A percentile compares a stretch with the other conserved stretches of the same genome.
Evolutionary conservation across 106 monocot genomes (phyloP).

Genomic region (Triglochin maritima): DNA sequence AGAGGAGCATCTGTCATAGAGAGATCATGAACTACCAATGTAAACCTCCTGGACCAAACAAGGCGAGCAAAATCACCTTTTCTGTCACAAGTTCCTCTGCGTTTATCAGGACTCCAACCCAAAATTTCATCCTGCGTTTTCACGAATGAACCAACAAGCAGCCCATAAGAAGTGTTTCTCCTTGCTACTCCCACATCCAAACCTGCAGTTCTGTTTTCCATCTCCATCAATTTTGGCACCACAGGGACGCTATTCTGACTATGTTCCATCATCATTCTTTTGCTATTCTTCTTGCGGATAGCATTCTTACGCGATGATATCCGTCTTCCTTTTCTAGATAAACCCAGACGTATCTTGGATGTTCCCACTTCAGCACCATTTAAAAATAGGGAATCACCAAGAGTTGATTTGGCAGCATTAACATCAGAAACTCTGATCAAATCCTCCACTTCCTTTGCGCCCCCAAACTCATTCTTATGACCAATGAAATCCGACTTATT

Average conservation of each 20-base stretch:
- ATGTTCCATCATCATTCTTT: constrained; percentile 14
- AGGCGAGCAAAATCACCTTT: constrained; percentile 48
- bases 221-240: constrained; percentile 11
- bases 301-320: constrained; percentile 12
- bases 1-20: constrained; percentile 89
- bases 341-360: constrained; percentile 17
- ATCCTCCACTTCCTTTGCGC: constrained; percentile 11
- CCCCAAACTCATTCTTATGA: constrained; percentile 16
- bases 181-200: constrained; percentile 43
- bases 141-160: constrained; percentile 71
- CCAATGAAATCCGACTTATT: constrained; percentile 31
- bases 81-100: constrained; percentile 59
- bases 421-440: constrained; percentile 7
- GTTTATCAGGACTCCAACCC: constrained; percentile 62
- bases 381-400: constrained; percentile 1
- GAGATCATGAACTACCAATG: constrained; percentile 77
- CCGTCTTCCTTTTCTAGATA: constrained; percentile 20
- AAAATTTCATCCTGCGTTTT: constrained; percentile 48
- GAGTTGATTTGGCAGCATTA: constrained; percentile 9
- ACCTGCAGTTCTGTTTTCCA: constrained; percentile 16
- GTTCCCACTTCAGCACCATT: constrained; percentile 3
- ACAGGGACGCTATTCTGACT: not conserved
- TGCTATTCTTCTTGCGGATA: constrained; percentile 10
- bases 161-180: constrained; percentile 62
- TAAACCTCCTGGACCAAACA: constrained; percentile 64